A percentile compares a stretch with the other conserved stretches of the same genome.
Evolutionary conservation across 2,329 filamentous ascomycete genomes (phyloP).

Genomic region (Neodidymelliopsis sp.): DNA sequence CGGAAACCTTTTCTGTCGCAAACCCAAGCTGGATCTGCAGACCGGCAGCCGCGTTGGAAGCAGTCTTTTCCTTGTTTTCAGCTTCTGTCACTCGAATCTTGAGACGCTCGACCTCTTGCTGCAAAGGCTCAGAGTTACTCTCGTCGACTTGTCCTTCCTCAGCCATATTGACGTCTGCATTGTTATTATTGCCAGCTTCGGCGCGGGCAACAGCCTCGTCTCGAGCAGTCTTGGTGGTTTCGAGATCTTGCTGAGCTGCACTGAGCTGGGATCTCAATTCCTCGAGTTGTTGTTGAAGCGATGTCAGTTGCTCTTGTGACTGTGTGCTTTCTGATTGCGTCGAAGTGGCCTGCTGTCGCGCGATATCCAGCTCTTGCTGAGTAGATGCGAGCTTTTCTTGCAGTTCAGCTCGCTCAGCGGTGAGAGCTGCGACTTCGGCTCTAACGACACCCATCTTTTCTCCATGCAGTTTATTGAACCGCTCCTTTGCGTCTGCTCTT

Average conservation of each 20-base stretch:
- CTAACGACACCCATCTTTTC: constrained; percentile 52
- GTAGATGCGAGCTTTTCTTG: constrained; percentile 30
- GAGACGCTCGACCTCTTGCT: constrained; percentile 44
- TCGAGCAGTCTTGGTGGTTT: constrained; percentile 67
- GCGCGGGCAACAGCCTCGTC: constrained; percentile 65
- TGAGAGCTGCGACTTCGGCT: constrained; percentile 54
- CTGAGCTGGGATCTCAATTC: constrained; percentile 30
- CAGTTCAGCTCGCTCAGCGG: constrained; percentile 71
- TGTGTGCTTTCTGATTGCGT: constrained; percentile 26
- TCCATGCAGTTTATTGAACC: constrained; percentile 57
- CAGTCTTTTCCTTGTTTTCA: constrained; percentile 50
- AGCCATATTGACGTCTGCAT: constrained; percentile 36
- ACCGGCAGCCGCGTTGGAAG: constrained; percentile 46
- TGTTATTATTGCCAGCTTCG: constrained; percentile 52
- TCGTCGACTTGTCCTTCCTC: constrained; percentile 60
- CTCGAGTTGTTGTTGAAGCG: constrained; percentile 52
- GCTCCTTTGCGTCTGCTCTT: constrained; percentile 65
- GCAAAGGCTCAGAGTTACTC: constrained; percentile 26
- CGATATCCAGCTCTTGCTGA: constrained; percentile 67
- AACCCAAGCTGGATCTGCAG: constrained; percentile 53
- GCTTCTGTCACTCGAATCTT: constrained; percentile 37
- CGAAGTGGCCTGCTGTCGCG: constrained; percentile 47
- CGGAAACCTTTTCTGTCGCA: constrained; percentile 68
- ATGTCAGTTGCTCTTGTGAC: constrained; percentile 66
- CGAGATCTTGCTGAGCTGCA: constrained; percentile 56